Evolutionary conservation across 164 flowering plant species (phyloP), one percentile per base, ranked within the genome.

Genomic region (Nelumbo lutea): DNA sequence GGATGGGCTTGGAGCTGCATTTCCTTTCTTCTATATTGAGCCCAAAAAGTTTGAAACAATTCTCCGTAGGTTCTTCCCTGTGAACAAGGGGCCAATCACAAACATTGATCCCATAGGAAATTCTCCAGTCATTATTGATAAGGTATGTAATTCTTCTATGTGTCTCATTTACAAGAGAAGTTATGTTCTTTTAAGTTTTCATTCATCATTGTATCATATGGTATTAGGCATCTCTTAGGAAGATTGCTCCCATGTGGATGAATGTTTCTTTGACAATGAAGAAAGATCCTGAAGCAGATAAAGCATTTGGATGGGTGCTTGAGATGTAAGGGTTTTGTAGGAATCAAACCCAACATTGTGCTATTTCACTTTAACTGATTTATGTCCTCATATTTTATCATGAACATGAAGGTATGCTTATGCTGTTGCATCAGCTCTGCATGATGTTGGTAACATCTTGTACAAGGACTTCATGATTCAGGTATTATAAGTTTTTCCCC

Each of bases 291-390:
- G 91, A 91, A 77, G 63, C 97, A 58, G 99, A 96, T 75, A 93
- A 96, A 79, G 88, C 91, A 72, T 96, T 96, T 80, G 99, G 99
- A 66, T 96, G 99, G 99, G 99, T 96, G 48, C 98, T 96, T 83
- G 98, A 96, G 80, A 96, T 96, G 99, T 96, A 77, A 84, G 81
- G 15, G 6, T 41, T 15, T 71, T 60, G 11, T 2, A 47, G 50
- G 43, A 3, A 10, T 13, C n/a, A 9, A 9, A 9, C 53, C 7
- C 7, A 9, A 2, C 7, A 9, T 6, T 6, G 1, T 50, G 8
- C 44, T 56, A 10, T 41, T 45, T 38, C 46, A 45, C 9, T 58
- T 60, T 56, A 64, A 48, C 38, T 58, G 42, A 14, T 67, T 68
- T 63, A 27, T n/a, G 52, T 53, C 47, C 52, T 67, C 6, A 15